Evolutionary conservation across 2,329 filamentous ascomycete species (phyloP).

Genomic region (Botrytis squamosa): DNA sequence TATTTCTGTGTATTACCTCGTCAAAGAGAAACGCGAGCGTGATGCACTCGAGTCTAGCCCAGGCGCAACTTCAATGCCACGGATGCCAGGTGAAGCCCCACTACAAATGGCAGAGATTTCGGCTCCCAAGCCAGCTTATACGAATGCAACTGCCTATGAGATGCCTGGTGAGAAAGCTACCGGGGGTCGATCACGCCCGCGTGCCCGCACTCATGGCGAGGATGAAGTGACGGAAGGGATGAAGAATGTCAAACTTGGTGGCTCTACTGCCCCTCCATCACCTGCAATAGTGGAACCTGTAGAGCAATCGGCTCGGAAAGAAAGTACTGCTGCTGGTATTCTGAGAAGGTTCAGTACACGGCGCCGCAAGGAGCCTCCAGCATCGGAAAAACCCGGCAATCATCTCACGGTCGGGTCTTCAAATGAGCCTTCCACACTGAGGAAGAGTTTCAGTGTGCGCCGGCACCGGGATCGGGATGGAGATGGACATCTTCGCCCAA

Average conservation of each 20-base stretch:
- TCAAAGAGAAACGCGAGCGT: constrained; percentile 88
- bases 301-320: constrained; percentile 70
- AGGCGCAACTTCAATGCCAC: constrained; percentile 56
- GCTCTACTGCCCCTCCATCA: constrained; percentile 47
- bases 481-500: constrained; percentile 52
- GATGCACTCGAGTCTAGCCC: constrained; percentile 61
- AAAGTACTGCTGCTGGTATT: constrained; percentile 81
- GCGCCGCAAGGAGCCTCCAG: constrained; percentile 61
- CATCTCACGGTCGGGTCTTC: constrained; percentile 77
- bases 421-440: constrained; percentile 63
- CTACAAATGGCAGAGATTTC: constrained; percentile 71
- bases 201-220: constrained; percentile 90
- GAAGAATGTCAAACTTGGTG: constrained; percentile 61
- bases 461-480: constrained; percentile 52
- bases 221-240: constrained; percentile 78
- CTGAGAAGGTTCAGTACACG: constrained; percentile 89
- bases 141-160: constrained; percentile 80
- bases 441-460: constrained; percentile 87
- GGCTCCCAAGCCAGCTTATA: constrained; percentile 83
- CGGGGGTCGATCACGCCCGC: constrained; percentile 76
- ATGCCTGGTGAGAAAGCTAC: constrained; percentile 86
- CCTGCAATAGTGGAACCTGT: constrained; percentile 56
- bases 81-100: constrained; percentile 51
- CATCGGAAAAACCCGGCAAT: constrained; percentile 56
- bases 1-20: constrained; percentile 91